A percentile compares a stretch with the other conserved stretches of the same genome.
phyloP scores from a whole-genome alignment of 352 stramenopile species.

The Phytophthora syringae region DNA sequence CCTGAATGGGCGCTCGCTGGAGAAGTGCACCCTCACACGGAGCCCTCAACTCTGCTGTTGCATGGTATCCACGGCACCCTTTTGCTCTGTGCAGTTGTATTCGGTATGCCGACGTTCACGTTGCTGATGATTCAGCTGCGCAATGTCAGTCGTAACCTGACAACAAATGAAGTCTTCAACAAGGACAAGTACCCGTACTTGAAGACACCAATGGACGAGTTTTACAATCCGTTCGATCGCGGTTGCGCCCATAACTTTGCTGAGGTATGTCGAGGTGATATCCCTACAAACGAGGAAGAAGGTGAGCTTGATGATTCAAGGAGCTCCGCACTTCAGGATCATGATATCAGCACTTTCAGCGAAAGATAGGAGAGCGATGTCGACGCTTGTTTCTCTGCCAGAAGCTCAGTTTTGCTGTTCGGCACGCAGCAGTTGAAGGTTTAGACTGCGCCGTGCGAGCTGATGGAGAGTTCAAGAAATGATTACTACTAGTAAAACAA shows the following conservation, averaged over 20 bases:
- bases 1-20: slow-evolving; percentile 34
- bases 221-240: slow-evolving; percentile 80
- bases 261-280: slow-evolving; percentile 49
- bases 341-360: slow-evolving; percentile 10
- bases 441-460: neutral
- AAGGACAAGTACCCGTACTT: slow-evolving; percentile 90
- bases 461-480: neutral
- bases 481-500: neutral
- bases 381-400: neutral
- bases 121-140: slow-evolving; percentile 73
- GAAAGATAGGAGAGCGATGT: slow-evolving; percentile 13
- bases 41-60: slow-evolving; percentile 52
- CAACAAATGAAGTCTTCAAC: slow-evolving; percentile 90
- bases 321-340: slow-evolving; percentile 28
- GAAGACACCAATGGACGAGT: slow-evolving; percentile 80
- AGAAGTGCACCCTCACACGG: slow-evolving; percentile 1
- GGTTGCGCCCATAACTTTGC: slow-evolving; percentile 66
- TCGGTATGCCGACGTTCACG: slow-evolving; percentile 69
- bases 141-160: slow-evolving; percentile 77
- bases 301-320: slow-evolving; percentile 14
- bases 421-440: neutral
- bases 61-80: slow-evolving; percentile 61
- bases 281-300: slow-evolving; percentile 23
- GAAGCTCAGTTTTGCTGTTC: slow-evolving; percentile 16
- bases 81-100: slow-evolving; percentile 63